A percentile compares a stretch with the other conserved stretches of the same genome.
Conservation (phyloP, 2,329 filamentous ascomycete species). For the Westerdykella sp. region DNA sequence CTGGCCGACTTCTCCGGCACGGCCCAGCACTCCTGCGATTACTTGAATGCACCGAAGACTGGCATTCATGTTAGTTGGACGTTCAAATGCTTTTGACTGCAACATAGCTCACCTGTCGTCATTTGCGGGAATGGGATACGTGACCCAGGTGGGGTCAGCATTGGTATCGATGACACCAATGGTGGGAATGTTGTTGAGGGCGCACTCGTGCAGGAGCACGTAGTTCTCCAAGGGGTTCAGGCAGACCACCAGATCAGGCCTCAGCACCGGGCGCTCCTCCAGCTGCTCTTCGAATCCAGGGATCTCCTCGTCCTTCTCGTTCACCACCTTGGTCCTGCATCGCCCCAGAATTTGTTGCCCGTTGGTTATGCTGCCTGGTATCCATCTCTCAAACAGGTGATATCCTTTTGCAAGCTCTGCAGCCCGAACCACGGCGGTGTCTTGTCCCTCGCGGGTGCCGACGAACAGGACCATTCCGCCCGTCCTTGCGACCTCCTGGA, state of each 20-base stretch:
- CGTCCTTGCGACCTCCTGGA: conserved; percentile 74
- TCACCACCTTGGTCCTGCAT: conserved; percentile 66
- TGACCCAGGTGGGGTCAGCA: conserved; percentile 85
- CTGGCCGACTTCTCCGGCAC: conserved; percentile 75
- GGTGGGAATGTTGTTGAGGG: conserved; percentile 78
- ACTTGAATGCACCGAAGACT: conserved; percentile 77
- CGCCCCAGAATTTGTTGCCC: conserved; percentile 76
- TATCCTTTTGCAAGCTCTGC: conserved; percentile 72
- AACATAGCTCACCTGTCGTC: conserved; percentile 68
- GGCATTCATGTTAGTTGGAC: conserved; percentile 11
- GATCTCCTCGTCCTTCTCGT: conserved; percentile 62
- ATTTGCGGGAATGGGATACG: conserved; percentile 93
- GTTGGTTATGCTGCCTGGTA: conserved; percentile 86
- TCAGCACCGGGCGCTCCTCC: conserved; percentile 57
- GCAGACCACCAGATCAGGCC: conserved; percentile 86
- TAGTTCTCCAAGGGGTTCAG: conserved; percentile 92
- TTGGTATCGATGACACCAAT: conserved; percentile 95
- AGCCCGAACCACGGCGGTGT: conserved; percentile 71
- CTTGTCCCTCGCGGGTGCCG: conserved; percentile 77
- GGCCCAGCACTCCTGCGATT: conserved; percentile 77
- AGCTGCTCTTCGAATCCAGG: conserved; percentile 61
- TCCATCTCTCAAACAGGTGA: conserved; percentile 91
- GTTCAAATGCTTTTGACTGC: not conserved
- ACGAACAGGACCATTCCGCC: conserved; percentile 88
- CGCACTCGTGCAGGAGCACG: conserved; percentile 84